Percentiles rank a stretch among this genome's conserved stretches.
Evolutionary conservation across 352 stramenopile species (phyloP).

Genomic region (Phytophthora tubulina): DNA sequence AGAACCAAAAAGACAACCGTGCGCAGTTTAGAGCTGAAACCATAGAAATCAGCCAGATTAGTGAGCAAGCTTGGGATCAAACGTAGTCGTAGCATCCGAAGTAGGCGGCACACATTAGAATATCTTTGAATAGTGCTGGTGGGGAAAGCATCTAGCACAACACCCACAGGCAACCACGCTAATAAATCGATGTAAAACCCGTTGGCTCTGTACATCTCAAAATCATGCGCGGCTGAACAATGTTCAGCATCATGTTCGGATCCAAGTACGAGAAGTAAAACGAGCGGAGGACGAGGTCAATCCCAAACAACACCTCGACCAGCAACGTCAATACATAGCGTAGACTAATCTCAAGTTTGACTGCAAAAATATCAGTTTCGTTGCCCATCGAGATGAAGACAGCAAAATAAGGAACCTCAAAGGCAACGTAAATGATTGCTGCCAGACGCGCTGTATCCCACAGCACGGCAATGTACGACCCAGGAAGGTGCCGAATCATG

Average conservation of each 20-base stretch:
- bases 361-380: slow-evolving; percentile 49
- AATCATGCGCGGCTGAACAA: slow-evolving; percentile 62
- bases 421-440: slow-evolving; percentile 57
- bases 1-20: slow-evolving; percentile 53
- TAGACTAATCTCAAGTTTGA: slow-evolving; percentile 33
- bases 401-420: slow-evolving; percentile 77
- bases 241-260: slow-evolving; percentile 62
- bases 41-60: slow-evolving; percentile 61
- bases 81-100: slow-evolving; percentile 57
- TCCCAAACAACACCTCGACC: slow-evolving; percentile 60
- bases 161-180: slow-evolving; percentile 51
- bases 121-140: slow-evolving; percentile 33
- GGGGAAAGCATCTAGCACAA: slow-evolving; percentile 53
- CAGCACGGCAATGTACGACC: slow-evolving; percentile 52
- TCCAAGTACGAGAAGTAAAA: slow-evolving; percentile 70
- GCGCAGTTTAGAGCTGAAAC: slow-evolving; percentile 63
- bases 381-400: slow-evolving; percentile 71
- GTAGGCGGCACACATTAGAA: slow-evolving; percentile 54
- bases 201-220: slow-evolving; percentile 62
- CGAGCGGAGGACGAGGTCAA: slow-evolving; percentile 59
- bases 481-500: slow-evolving; percentile 50
- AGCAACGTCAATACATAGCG: slow-evolving; percentile 50
- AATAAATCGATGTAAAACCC: slow-evolving; percentile 65
- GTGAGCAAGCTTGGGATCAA: slow-evolving; percentile 47
- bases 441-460: slow-evolving; percentile 62